A percentile compares a stretch with the other conserved stretches of the same genome.
These are phyloP conservation scores for Logfia minima DNA, from an alignment of 129 eudicot genomes.

Conservation along the genomic window DNA sequence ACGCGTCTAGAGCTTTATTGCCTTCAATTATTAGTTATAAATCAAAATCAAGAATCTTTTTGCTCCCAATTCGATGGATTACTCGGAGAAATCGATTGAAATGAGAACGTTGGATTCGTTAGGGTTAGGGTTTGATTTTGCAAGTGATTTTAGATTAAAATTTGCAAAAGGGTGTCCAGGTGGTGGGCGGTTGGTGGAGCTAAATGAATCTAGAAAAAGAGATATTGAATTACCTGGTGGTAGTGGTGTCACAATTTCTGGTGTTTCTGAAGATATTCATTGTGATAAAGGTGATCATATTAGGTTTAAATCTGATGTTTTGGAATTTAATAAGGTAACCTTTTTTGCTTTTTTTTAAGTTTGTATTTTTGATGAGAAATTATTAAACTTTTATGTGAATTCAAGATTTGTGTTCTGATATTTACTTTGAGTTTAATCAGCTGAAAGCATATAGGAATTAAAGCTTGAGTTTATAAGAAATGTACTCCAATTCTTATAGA, in stretches of 20 bases:
- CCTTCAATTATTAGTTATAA: background rate
- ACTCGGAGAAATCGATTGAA: conserved; percentile 52
- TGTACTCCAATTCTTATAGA: background rate
- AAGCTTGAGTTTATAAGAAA: background rate
- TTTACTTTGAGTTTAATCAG: background rate
- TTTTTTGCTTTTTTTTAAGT: background rate
- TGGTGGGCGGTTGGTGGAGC: conserved; percentile 56
- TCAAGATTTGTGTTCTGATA: conserved; percentile 4
- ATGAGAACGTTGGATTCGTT: conserved; percentile 58
- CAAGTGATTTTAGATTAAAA: conserved; percentile 84
- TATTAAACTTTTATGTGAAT: background rate
- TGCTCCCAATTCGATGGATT: conserved; percentile 25
- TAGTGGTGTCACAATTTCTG: conserved; percentile 45
- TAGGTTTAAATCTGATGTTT: conserved; percentile 89
- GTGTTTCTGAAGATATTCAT: conserved; percentile 69
- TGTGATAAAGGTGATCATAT: conserved; percentile 90
- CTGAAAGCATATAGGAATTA: background rate
- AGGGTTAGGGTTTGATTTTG: conserved; percentile 89
- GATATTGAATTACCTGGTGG: conserved; percentile 66
- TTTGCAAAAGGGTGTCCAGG: conserved; percentile 60
- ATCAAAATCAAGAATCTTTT: background rate
- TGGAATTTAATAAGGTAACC: conserved; percentile 75
- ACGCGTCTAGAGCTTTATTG: conserved; percentile 28
- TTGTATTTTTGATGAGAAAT: background rate
- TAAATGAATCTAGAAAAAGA: conserved; percentile 32